Evolutionary conservation across 805 yeast species (phyloP).

Genomic region (Nakazawaea anatomiae): DNA sequence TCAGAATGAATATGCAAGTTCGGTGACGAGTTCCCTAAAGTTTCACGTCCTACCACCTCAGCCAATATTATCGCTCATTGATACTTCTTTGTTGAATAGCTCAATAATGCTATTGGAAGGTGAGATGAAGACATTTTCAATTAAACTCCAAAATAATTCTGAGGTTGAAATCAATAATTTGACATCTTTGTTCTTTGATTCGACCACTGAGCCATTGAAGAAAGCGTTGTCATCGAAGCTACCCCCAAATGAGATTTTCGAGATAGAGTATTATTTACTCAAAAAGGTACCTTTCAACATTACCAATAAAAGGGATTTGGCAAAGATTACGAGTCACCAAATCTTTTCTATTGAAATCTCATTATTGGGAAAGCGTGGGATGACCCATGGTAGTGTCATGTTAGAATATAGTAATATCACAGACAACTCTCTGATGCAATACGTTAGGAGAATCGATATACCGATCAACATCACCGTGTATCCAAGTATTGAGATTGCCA

Average conservation of each 20-base stretch:
- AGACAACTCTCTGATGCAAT: constrained; percentile 20
- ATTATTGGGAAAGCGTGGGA: constrained; percentile 67
- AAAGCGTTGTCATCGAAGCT: constrained; percentile 42
- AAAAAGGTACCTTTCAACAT: constrained; percentile 53
- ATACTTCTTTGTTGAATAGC: constrained; percentile 50
- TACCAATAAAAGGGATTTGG: constrained; percentile 38
- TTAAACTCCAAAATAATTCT: constrained; percentile 55
- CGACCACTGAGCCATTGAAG: constrained; percentile 61
- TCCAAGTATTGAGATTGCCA: constrained; percentile 67
- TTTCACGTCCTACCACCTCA: constrained; percentile 39
- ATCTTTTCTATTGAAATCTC: constrained; percentile 45
- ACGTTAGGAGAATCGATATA: constrained; percentile 53
- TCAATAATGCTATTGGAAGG: constrained; percentile 81
- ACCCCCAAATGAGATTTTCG: constrained; percentile 62
- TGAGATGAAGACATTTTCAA: constrained; percentile 45
- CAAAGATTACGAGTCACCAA: constrained; percentile 30
- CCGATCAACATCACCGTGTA: constrained; percentile 69
- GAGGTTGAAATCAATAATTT: constrained; percentile 48
- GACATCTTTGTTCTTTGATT: constrained; percentile 62
- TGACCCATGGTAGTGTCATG: constrained; percentile 56
- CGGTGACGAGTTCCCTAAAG: constrained; percentile 23
- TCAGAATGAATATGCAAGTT: constrained; percentile 10
- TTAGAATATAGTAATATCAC: constrained; percentile 55
- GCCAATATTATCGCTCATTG: constrained; percentile 52
- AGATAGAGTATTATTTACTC: constrained; percentile 63